Base-by-base conservation (phyloP, 2,329 filamentous ascomycete genomes). In the Sarocladium brachiariae region DNA sequence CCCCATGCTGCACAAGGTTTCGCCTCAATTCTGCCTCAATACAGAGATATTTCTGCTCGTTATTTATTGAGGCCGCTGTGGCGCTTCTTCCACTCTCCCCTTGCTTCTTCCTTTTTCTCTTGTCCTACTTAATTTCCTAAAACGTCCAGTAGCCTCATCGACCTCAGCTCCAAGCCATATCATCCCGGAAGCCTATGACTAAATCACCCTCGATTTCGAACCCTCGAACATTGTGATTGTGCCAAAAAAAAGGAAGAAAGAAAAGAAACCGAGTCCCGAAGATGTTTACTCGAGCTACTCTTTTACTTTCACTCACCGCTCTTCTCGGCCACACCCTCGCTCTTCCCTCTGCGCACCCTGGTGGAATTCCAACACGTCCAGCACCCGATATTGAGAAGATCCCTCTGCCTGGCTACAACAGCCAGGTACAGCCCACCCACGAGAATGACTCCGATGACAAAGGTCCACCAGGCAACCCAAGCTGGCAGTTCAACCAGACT, bases 401-500 rank as follows among this genome's bases (percentile, higher is more conserved):
- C 3, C 13, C 43, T 14, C 43, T 47, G 25, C 43, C 43, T 19
- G 43, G 43, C 27, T 47, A n/a, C 43, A 47, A n/a, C 43, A 47
- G 27, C 21, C 43, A 47, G 16, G 27, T 47, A 3, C 43, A 47
- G 14, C 43, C 48, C 10, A 18, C 34, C 33, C 9, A 21, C 9
- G 16, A 50, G n/a, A 14, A 27, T 18, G 34, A 24, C 21, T 11
- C 27, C 19, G 25, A 46, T 21, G 39, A 46, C 19, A 23, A 33
- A 14, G 39, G 35, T 47, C 34, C 14, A 19, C n/a, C 34, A 10
- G 24, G 19, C 8, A 50, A 50, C 25, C 48, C 33, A 24, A 52
- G 50, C 9, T 52, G 51, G 8, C 50, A 16, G 4, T 51, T 53
- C 46, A 37, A 48, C 34, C 35, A 47, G 19, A 39, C 50, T 11